These are phyloP conservation scores for Acanthochlamys bracteata DNA, from an alignment of 106 monocot species.

Conservation along the genomic window DNA sequence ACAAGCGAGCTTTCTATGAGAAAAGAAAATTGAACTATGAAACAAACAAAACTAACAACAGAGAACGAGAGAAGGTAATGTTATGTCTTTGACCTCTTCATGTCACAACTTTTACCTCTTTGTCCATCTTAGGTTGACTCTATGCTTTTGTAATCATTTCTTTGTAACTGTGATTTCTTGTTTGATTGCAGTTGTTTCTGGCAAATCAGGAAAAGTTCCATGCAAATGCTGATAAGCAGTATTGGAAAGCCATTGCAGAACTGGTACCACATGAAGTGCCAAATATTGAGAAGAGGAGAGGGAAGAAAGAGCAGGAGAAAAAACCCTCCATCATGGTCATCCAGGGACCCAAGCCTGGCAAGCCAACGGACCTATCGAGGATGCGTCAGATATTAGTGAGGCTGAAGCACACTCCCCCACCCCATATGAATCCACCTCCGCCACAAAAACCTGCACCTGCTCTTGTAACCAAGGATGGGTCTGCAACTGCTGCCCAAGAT, in stretches of 20 bases:
- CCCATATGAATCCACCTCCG: constrained; percentile 64
- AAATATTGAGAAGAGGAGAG: constrained; percentile 53
- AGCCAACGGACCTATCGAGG: constrained; percentile 63
- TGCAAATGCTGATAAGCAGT: constrained; percentile 53
- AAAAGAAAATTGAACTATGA: constrained; percentile 72
- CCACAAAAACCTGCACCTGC: constrained; percentile 42
- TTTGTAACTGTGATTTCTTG: neutral
- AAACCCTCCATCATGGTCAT: constrained; percentile 45
- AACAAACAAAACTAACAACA: constrained; percentile 66
- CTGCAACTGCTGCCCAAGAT: constrained; percentile 4
- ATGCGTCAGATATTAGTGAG: constrained; percentile 57
- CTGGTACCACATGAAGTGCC: constrained; percentile 57
- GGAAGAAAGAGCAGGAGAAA: constrained; percentile 58
- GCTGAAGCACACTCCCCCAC: constrained; percentile 63
- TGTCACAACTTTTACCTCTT: too few species aligned
- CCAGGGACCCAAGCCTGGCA: constrained; percentile 74
- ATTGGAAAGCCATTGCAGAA: constrained; percentile 78
- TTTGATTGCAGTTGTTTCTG: constrained; percentile 36
- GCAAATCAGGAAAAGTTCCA: constrained; percentile 73
- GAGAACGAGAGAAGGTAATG: constrained; percentile 80
- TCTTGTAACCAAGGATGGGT: constrained; percentile 10
- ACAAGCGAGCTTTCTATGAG: constrained; percentile 67
- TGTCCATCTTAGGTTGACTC: neutral
- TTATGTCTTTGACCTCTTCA: neutral
- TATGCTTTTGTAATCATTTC: neutral